Conservation (phyloP, 352 stramenopile species). For the Phytopythium vexans region DNA sequence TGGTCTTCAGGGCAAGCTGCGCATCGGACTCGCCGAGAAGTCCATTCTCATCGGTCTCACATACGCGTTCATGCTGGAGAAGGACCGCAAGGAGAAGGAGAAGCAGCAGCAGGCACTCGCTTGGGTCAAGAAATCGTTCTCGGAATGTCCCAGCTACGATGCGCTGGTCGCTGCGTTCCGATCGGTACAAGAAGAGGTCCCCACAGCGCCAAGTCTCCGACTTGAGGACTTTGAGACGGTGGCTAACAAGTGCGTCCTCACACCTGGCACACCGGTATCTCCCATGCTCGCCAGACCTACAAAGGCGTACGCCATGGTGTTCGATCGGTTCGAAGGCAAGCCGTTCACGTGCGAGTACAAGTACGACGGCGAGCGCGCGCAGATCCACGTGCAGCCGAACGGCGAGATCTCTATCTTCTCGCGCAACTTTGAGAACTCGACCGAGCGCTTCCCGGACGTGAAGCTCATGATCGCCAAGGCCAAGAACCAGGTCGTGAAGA, state of each 20-base stretch:
- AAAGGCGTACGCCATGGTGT: constrained; percentile 95
- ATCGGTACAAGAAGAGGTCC: constrained; percentile 39
- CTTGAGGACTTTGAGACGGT: constrained; percentile 60
- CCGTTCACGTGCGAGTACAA: constrained; percentile 99
- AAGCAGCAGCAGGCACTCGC: constrained; percentile 88
- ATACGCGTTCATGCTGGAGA: constrained; percentile 93
- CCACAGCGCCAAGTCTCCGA: constrained; percentile 38
- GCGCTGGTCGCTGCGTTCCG: constrained; percentile 90
- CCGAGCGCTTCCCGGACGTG: constrained; percentile 94
- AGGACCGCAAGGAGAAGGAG: constrained; percentile 75
- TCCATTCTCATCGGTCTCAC: constrained; percentile 97
- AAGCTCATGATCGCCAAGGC: constrained; percentile 69
- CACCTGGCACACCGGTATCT: constrained; percentile 95
- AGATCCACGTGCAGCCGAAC: constrained; percentile 91
- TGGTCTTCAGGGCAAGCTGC: constrained; percentile 97
- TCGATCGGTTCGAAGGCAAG: constrained; percentile 95
- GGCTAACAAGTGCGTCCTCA: constrained; percentile 85
- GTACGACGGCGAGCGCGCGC: constrained; percentile 98
- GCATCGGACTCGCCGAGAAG: constrained; percentile 96
- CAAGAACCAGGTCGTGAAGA: constrained; percentile 45
- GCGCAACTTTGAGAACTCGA: constrained; percentile 98
- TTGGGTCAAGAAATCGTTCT: constrained; percentile 98
- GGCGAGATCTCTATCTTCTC: constrained; percentile 96
- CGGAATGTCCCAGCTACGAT: constrained; percentile 96
- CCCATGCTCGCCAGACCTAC: constrained; percentile 99